Evolutionary conservation across 2,329 filamentous ascomycete species (phyloP).

Genomic region (Paraphoma sp.): DNA sequence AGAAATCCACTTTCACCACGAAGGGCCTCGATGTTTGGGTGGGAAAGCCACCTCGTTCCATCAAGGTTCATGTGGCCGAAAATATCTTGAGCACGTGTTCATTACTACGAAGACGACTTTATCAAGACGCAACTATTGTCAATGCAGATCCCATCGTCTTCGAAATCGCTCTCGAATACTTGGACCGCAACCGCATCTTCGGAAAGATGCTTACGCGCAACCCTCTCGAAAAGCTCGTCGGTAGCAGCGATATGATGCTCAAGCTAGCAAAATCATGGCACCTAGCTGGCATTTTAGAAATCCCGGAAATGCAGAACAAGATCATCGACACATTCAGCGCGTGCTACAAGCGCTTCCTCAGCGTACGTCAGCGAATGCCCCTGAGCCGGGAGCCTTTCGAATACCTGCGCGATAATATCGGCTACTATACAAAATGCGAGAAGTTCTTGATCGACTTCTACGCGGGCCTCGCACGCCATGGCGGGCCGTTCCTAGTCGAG

Average conservation of each 20-base stretch:
- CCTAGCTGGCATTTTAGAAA: slow-evolving; percentile 13
- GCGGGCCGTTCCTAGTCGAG: background rate
- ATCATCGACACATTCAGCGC: slow-evolving; percentile 17
- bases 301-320: slow-evolving; percentile 14
- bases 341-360: slow-evolving; percentile 5
- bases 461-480: slow-evolving; percentile 11
- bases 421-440: slow-evolving; percentile 15
- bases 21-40: slow-evolving; percentile 5
- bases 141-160: slow-evolving; percentile 12
- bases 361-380: slow-evolving; percentile 1
- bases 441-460: slow-evolving; percentile 23
- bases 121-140: slow-evolving; percentile 3
- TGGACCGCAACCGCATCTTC: slow-evolving; percentile 1
- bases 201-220: background rate
- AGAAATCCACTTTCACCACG: background rate
- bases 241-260: slow-evolving; percentile 7
- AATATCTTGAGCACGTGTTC: background rate
- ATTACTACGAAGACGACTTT: background rate
- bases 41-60: slow-evolving; percentile 5
- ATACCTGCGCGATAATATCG: slow-evolving; percentile 12
- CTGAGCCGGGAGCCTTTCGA: slow-evolving; percentile 6
- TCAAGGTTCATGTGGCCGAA: background rate
- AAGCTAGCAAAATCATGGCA: slow-evolving; percentile 23
- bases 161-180: slow-evolving; percentile 6
- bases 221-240: slow-evolving; percentile 8